phyloP scores from a whole-genome alignment of 805 yeast genomes.

The Lachancea fermentati region DNA sequence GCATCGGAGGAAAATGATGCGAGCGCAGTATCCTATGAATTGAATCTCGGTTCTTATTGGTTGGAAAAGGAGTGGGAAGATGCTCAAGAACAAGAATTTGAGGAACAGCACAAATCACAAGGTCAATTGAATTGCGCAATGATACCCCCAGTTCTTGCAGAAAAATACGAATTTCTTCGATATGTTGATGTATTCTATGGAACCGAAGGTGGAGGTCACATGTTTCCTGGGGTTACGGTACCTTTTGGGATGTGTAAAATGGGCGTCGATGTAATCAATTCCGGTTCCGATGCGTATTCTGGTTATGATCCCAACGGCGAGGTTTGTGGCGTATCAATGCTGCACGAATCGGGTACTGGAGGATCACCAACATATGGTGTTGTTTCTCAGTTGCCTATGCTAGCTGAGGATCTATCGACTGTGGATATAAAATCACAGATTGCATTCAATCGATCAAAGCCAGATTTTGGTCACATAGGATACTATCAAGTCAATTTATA shows the following conservation, averaged over 20 bases:
- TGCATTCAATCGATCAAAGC: constrained; percentile 11
- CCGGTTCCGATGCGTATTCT: constrained; percentile 27
- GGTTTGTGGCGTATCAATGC: constrained; percentile 33
- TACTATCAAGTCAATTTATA: constrained; percentile 22
- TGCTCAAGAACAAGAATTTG: background rate
- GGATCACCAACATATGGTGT: constrained; percentile 36
- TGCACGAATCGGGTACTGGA: constrained; percentile 39
- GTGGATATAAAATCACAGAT: constrained; percentile 12
- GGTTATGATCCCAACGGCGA: constrained; percentile 33
- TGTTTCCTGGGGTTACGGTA: constrained; percentile 34
- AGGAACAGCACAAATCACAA: background rate
- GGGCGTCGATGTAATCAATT: constrained; percentile 31
- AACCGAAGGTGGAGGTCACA: constrained; percentile 34
- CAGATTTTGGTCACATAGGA: constrained; percentile 27
- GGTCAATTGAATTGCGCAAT: background rate
- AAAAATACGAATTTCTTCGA: constrained; percentile 6
- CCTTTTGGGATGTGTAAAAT: constrained; percentile 37
- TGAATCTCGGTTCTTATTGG: background rate
- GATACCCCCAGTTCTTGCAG: background rate
- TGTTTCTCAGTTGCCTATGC: constrained; percentile 30
- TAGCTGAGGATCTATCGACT: constrained; percentile 10
- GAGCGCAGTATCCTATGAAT: background rate
- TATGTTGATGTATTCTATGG: constrained; percentile 34
- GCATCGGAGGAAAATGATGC: background rate
- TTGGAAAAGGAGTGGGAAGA: background rate